Base-by-base conservation (phyloP, 1,284 basidiomycete genomes). In the Mycosarcoma maydis region DNA sequence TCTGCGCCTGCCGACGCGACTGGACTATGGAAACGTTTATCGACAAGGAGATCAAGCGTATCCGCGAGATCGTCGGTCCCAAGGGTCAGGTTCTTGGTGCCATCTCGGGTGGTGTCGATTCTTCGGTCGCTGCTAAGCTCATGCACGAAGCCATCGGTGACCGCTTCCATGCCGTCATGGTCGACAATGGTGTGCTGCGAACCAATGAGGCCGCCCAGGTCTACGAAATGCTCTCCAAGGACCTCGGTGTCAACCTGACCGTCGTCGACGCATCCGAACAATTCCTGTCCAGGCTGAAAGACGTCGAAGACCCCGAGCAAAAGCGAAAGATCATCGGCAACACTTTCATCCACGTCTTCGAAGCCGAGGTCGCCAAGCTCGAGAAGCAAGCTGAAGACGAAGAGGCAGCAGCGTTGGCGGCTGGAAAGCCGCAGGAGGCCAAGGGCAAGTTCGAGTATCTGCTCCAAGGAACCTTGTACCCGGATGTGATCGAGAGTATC, bases 21-120 rank as follows among this genome's bases (percentile, higher is more conserved):
- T 99, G 96, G 96, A 97, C 92, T 32, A 98, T 98, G 96, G 92
- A 95, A 85, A 92, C 94, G 57, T 99, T 99, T 81, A 97, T 98
- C 80, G 92, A 92, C 46, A 98, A 98, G 84, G 96, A 99, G 84
- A 94, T 98, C 62, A 85, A 88, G 16, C 89, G 96, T 46, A 99
- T 99, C 78, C 88, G 92, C 58, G 90, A 96, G 49, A 94, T 98
- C 51, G 97, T 95, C 76, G 96, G 96, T 1, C 88, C 90, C 4
- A 93, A 89, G 78, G 95, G 94, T 37, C 92, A 94, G 65, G 96
- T 99, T 45, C 95, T 99, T 61, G 96, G 96, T 62, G 96, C 96
- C 33, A 94, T 98, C 45, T 93, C 91, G 65, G 96, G 96, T 48
- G 96, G 96, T 68, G 96, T 99, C 44, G 96, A 98, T 83, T 96